phyloP scores from a whole-genome alignment of 352 stramenopile genomes.

The Pythium grandisporangium region DNA sequence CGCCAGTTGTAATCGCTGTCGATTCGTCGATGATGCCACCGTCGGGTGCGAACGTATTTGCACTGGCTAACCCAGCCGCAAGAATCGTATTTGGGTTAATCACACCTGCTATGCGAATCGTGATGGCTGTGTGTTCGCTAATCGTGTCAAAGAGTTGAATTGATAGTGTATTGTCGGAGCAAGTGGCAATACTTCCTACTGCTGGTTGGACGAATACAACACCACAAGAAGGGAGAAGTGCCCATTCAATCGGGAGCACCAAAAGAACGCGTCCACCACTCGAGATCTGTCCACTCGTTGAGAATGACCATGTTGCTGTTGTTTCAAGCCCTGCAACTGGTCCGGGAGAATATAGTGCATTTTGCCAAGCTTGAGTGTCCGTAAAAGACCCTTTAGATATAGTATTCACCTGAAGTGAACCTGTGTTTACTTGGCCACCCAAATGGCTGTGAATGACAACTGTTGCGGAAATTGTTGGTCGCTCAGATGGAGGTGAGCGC shows the following conservation, averaged over 20 bases:
- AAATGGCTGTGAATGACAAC: constrained; percentile 35
- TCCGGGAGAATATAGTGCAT: constrained; percentile 24
- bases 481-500: constrained; percentile 34
- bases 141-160: constrained; percentile 28
- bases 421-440: constrained; percentile 32
- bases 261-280: constrained; percentile 23
- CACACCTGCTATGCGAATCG: constrained; percentile 26
- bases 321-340: constrained; percentile 41
- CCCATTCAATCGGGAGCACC: constrained; percentile 35
- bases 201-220: constrained; percentile 24
- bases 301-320: constrained; percentile 25
- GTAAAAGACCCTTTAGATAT: constrained; percentile 23
- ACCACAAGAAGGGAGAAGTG: constrained; percentile 16
- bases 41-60: constrained; percentile 23
- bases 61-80: constrained; percentile 10
- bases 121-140: constrained; percentile 20
- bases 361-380: constrained; percentile 35
- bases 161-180: constrained; percentile 22
- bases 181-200: constrained; percentile 14
- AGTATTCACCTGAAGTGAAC: constrained; percentile 19
- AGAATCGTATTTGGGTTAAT: constrained; percentile 34
- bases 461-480: constrained; percentile 3
- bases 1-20: constrained; percentile 16
- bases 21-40: constrained; percentile 38
- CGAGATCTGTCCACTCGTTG: constrained; percentile 26